Base-by-base conservation (phyloP, 176 grass and related monocot species). In the Cymbopogon citratus region DNA sequence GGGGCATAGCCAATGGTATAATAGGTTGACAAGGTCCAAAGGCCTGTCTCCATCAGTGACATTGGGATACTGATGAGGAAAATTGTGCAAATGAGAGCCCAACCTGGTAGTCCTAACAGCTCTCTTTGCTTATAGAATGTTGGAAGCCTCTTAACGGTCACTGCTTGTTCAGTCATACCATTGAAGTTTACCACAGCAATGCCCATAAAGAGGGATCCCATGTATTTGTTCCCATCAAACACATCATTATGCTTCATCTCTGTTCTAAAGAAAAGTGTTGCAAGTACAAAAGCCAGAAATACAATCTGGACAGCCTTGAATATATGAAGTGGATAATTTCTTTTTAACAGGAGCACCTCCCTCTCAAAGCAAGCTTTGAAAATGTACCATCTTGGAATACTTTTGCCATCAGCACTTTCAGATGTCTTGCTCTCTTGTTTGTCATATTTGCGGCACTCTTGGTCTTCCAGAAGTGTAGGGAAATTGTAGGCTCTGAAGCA, bases 41-140 rank as follows among this genome's bases (percentile, higher is more conserved):
- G 83, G 33, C 92, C 69, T 59, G 92, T 85, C 92, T 98, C 92
- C 68, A 98, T 23, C 23, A 98, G 66, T 82, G 95, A 97, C 15
- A 87, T 69, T 39, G 85, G 92, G 63, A 97, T 34, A 66, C 84
- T 91, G 39, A 92, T 80, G 48, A 97, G 71, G 75, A 85, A 92
- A 77, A 83, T 80, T 41, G 95, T 87, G 80, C 84, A 87, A 89
- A 98, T 72, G 52, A 98, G 78, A 39, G 92, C 90, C 95, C 95
- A 98, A 64, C 87, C 92, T 71, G 92, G 92, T 74, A 98, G 69
- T 80, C 19, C 65, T 78, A 98, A 75, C 71, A 98, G 27, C 48
- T 94, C 92, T 38, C 88, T 87, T 83, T 98, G 95, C 84, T 98
- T 98, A 86, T 92, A 98, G 78, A 92, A 94, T 59, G 85, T 94